Evolutionary conservation across 163 green algal species (phyloP).

Genomic region (Scenedesmus sp.): DNA sequence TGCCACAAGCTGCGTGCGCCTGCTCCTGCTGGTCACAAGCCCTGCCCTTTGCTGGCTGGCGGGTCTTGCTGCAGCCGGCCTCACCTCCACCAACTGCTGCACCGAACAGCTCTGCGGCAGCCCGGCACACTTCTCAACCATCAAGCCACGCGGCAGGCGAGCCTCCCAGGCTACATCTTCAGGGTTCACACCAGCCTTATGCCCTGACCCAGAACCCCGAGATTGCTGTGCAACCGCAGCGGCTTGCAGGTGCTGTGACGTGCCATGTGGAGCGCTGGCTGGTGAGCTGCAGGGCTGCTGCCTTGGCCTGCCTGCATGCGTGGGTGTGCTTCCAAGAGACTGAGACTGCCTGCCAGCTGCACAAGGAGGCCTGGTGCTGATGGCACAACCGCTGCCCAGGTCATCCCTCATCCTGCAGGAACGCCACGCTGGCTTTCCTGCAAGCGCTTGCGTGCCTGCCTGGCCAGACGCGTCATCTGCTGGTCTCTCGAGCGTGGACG

Average conservation of each 20-base stretch:
- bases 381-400: neutral
- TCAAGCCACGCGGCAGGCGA: conserved; percentile 36
- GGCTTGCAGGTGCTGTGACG: neutral
- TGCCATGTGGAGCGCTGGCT: neutral
- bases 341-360: neutral
- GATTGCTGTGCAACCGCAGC: neutral
- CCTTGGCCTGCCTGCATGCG: neutral
- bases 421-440: neutral
- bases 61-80: neutral
- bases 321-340: too few species aligned
- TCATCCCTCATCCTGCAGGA: neutral
- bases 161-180: neutral
- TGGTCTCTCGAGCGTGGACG: conserved; percentile 14
- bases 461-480: neutral
- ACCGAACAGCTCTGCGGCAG: conserved; percentile 36
- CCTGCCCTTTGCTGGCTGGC: too few species aligned
- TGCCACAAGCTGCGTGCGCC: too few species aligned
- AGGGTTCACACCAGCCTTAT: neutral
- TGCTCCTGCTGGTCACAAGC: too few species aligned
- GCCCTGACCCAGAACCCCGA: neutral
- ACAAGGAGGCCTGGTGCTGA: neutral
- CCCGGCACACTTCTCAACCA: conserved; percentile 1
- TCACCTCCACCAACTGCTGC: conserved; percentile 29
- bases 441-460: neutral
- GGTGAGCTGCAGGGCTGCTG: neutral